phyloP scores from a whole-genome alignment of 148 eudicot genomes.

The Rhododendron ovatum region DNA sequence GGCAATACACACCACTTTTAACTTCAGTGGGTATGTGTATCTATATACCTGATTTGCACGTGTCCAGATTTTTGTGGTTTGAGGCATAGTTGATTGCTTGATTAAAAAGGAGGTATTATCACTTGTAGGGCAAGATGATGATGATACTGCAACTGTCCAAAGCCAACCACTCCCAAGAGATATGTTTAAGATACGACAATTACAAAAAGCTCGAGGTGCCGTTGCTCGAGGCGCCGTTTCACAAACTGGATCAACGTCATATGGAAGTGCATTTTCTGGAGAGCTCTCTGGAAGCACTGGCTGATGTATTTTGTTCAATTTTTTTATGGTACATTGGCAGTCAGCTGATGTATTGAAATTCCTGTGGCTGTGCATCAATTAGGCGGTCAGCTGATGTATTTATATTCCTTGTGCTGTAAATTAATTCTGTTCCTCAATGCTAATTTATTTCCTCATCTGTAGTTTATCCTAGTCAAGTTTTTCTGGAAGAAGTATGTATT shows the following conservation, averaged over 20 bases:
- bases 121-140: slow-evolving; percentile 73
- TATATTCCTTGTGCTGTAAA: not conserved
- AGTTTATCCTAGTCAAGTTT: not conserved
- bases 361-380: not conserved
- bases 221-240: slow-evolving; percentile 56
- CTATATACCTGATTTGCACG: not conserved
- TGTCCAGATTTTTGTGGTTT: not conserved
- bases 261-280: slow-evolving; percentile 94
- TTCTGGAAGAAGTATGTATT: not conserved
- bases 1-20: not conserved
- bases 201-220: slow-evolving; percentile 65
- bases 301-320: slow-evolving; percentile 17
- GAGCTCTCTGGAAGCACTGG: slow-evolving; percentile 82
- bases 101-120: not conserved
- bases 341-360: not conserved
- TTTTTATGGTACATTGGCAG: not conserved
- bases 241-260: slow-evolving; percentile 85
- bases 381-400: not conserved
- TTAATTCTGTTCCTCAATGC: not conserved
- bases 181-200: slow-evolving; percentile 70
- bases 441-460: not conserved
- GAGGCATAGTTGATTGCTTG: not conserved
- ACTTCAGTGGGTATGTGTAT: not conserved
- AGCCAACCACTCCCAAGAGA: slow-evolving; percentile 84
- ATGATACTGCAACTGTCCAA: slow-evolving; percentile 65